These are phyloP conservation scores for Sporothrix dimorphospora DNA, from an alignment of 2,329 filamentous ascomycete genomes.

Conservation along the genomic window DNA sequence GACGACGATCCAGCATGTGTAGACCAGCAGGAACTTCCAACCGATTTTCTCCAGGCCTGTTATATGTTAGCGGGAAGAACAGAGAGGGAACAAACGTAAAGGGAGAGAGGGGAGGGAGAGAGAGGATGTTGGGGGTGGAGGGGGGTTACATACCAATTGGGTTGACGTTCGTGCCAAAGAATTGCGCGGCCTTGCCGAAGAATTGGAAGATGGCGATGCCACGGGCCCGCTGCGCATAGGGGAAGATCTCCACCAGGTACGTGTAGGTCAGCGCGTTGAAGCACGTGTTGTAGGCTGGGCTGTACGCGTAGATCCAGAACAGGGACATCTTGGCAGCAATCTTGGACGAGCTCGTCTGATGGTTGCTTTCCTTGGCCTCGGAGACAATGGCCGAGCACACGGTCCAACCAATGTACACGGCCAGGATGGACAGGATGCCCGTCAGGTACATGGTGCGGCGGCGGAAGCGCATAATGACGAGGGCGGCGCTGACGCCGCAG, in stretches of 20 bases:
- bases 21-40: constrained; percentile 37
- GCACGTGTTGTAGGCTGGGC: constrained; percentile 65
- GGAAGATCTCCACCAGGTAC: constrained; percentile 42
- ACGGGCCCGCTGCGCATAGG: constrained; percentile 39
- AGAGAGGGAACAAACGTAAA: background rate
- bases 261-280: constrained; percentile 68
- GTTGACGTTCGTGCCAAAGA: constrained; percentile 36
- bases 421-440: constrained; percentile 54
- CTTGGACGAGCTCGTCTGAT: constrained; percentile 27
- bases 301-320: constrained; percentile 60
- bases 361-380: constrained; percentile 23
- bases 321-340: constrained; percentile 48
- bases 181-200: constrained; percentile 22
- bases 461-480: constrained; percentile 50
- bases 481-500: constrained; percentile 47
- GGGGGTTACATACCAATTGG: constrained; percentile 35
- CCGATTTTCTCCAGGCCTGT: background rate
- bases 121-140: too few relatives aligned
- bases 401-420: constrained; percentile 53
- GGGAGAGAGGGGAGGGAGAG: background rate
- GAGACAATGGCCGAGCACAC: constrained; percentile 46
- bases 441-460: constrained; percentile 56
- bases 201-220: constrained; percentile 43
- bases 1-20: constrained; percentile 41
- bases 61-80: background rate